Evolutionary conservation across 169 alveolate genomes (phyloP).

Genomic region (Fabrea salina): DNA sequence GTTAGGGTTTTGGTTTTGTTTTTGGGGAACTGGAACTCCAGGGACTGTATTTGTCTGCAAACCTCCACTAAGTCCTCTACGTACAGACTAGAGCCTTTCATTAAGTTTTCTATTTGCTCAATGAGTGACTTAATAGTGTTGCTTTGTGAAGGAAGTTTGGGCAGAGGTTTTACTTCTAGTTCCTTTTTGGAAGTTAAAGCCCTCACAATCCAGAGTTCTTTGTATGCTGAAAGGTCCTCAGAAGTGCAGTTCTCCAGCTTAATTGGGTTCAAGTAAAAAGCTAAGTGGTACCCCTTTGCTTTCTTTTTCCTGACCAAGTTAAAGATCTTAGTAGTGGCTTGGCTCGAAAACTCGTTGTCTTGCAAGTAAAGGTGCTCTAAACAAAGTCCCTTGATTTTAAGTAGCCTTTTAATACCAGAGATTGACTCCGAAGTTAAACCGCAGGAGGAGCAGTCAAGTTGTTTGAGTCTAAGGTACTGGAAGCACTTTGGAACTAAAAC

Average conservation of each 20-base stretch:
- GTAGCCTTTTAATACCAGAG: background rate
- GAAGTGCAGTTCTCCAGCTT: background rate
- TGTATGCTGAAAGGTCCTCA: background rate
- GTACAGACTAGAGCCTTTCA: background rate
- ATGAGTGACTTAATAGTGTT: background rate
- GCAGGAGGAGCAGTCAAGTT: background rate
- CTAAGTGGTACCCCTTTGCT: background rate
- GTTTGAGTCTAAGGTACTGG: background rate
- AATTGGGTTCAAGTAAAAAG: background rate
- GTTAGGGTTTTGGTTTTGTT: background rate
- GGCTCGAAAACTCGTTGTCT: background rate
- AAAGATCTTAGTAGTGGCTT: background rate
- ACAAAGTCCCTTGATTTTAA: background rate
- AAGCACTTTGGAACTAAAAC: background rate
- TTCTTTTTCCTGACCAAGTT: background rate
- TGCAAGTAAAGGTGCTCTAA: background rate
- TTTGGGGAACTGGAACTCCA: slow-evolving; percentile 7
- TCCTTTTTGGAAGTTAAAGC: background rate
- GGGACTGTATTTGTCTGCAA: background rate
- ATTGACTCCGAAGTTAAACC: background rate
- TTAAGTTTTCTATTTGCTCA: background rate
- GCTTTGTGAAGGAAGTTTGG: background rate
- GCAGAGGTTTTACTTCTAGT: background rate
- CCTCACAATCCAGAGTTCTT: background rate
- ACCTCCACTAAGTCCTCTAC: slow-evolving; percentile 13